Base-by-base conservation (phyloP, 495 filamentous ascomycete genomes). In the Aspergillus avenaceus region DNA sequence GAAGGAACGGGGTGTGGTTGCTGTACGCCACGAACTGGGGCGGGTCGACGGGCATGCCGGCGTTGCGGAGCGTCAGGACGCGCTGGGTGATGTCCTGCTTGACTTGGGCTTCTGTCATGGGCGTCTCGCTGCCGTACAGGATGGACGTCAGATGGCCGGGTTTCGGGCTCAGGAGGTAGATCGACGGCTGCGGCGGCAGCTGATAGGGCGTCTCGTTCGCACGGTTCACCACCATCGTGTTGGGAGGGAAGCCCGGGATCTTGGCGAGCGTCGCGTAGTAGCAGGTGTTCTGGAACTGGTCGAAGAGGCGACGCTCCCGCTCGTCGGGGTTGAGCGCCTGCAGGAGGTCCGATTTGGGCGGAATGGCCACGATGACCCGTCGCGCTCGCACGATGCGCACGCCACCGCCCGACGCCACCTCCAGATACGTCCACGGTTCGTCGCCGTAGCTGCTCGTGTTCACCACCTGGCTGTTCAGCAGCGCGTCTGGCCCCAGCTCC, bases 221-320 rank as follows among this genome's bases (percentile, higher is more conserved):
- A 14, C 54, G 48, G 51, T 75, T 76, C 16, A 21, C 6, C 7
- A 38, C 16, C 16, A 7, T 14, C 38, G 25, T 70, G 13, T 8
- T 44, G 27, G 8, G 53, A n/a, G 26, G 51, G 19, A 3, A 62
- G 60, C 27, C 72, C 48, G 25, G 59, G 64, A 49, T 70, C 56
- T 45, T 68, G 55, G 74, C 23, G 8, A 78, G 31, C 3, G 47
- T 61, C 31, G 58, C 63, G 59, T 70, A 77, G 63, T 72, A 77
- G 24, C 50, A 64, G 22, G 41, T 64, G 49, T 50, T 47, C 16
- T 36, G 41, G 56, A 75, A 72, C 40, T 72, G 61, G 12, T 41
- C 11, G 47, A 79, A 74, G 6, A 79, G 26, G 5, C 8, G 3
- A 0, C n/a, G 23, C 48, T 79, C 74, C 11, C 12, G n/a, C 0